Percentiles rank a stretch among this genome's conserved stretches.
These are phyloP conservation scores for Priceomyces carsonii DNA, from an alignment of 805 yeast species.

Conservation along the genomic window DNA sequence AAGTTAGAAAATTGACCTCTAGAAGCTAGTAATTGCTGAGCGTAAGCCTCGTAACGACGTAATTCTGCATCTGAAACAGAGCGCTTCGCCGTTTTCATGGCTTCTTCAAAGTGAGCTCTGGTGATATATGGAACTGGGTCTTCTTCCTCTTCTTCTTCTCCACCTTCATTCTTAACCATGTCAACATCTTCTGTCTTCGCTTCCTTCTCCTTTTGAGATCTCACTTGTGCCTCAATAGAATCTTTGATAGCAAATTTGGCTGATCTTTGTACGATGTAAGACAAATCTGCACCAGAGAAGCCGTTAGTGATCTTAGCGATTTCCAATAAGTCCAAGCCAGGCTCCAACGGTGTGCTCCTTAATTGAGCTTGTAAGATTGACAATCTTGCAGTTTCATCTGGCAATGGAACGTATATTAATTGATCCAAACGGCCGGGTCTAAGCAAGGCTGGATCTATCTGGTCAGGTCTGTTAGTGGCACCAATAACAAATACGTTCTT, in stretches of 20 bases:
- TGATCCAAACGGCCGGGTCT: constrained; percentile 99
- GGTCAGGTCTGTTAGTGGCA: constrained; percentile 99
- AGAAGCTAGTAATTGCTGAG: constrained; percentile 93
- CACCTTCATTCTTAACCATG: constrained; percentile 48
- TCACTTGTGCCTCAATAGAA: constrained; percentile 78
- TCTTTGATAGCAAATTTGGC: constrained; percentile 99
- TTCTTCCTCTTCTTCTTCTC: constrained; percentile 65
- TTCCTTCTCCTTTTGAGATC: constrained; percentile 37
- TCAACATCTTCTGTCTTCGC: constrained; percentile 49
- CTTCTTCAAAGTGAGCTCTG: constrained; percentile 94
- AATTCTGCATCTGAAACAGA: constrained; percentile 96
- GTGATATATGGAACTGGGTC: constrained; percentile 97
- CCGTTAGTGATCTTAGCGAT: constrained; percentile 96
- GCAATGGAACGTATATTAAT: constrained; percentile 96
- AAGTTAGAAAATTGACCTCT: constrained; percentile 94
- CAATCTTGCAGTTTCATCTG: constrained; percentile 92
- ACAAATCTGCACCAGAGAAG: constrained; percentile 98
- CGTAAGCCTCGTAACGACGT: constrained; percentile 98
- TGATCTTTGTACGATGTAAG: constrained; percentile 96
- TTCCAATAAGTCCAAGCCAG: constrained; percentile 84
- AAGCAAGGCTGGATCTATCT: constrained; percentile 96
- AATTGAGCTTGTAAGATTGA: constrained; percentile 94
- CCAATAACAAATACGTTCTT: constrained; percentile 98
- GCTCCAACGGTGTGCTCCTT: constrained; percentile 98
- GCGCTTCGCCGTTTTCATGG: constrained; percentile 98